Evolutionary conservation across 2,329 filamentous ascomycete species (phyloP).

Genomic region (Elsinoe fawcettii): DNA sequence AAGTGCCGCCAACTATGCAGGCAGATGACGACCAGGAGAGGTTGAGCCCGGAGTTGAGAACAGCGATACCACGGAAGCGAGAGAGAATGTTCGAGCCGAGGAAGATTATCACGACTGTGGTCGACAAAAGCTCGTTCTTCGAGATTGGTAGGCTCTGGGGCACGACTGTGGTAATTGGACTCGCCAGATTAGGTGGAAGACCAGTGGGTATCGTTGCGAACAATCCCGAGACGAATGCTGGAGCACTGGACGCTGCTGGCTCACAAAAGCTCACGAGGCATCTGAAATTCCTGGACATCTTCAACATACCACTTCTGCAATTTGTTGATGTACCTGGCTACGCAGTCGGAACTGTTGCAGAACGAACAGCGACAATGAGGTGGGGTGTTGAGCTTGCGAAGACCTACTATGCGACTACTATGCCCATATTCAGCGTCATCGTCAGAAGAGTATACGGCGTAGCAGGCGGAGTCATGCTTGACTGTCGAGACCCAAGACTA

Average conservation of each 20-base stretch:
- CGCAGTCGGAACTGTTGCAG: conserved; percentile 56
- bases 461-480: conserved; percentile 57
- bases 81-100: conserved; percentile 55
- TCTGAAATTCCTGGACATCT: conserved; percentile 57
- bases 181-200: conserved; percentile 50
- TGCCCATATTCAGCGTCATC: conserved; percentile 56
- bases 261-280: conserved; percentile 54
- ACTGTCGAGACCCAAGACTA: conserved; percentile 53
- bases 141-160: conserved; percentile 59
- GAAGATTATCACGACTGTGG: conserved; percentile 49
- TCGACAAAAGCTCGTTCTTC: conserved; percentile 52
- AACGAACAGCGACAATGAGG: conserved; percentile 56
- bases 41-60: conserved; percentile 42
- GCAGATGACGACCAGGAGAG: conserved; percentile 45
- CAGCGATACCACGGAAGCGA: conserved; percentile 50
- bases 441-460: conserved; percentile 55
- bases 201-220: conserved; percentile 53
- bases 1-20: conserved; percentile 42
- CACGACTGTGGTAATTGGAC: conserved; percentile 52
- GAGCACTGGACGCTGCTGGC: conserved; percentile 53
- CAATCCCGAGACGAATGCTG: conserved; percentile 55
- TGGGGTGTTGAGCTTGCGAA: conserved; percentile 55
- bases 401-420: conserved; percentile 55
- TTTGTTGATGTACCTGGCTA: conserved; percentile 58
- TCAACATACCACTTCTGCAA: conserved; percentile 57